Evolutionary conservation across 306 rosid genomes (phyloP).

Genomic region (Gillenia trifoliata): DNA sequence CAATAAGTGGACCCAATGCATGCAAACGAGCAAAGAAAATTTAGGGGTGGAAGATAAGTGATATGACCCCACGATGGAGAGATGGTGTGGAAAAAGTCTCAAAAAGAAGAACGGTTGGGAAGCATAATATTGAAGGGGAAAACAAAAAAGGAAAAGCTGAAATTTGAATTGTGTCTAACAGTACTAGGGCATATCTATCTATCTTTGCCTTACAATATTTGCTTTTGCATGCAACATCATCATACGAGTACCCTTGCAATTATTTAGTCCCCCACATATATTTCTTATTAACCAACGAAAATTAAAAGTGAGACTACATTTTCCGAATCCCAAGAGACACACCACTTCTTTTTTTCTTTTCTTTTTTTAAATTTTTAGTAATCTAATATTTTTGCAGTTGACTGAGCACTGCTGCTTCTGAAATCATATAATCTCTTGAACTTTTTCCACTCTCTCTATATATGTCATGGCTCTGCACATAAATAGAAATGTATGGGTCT

Average conservation of each 20-base stretch:
- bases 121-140: slow-evolving; percentile 21
- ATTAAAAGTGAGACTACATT: slow-evolving; percentile 41
- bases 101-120: slow-evolving; percentile 48
- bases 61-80: slow-evolving; percentile 33
- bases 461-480: slow-evolving; percentile 28
- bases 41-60: slow-evolving; percentile 30
- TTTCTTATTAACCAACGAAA: slow-evolving; percentile 9
- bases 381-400: slow-evolving; percentile 44
- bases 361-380: neutral
- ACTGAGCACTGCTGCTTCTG: slow-evolving; percentile 41
- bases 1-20: slow-evolving; percentile 40
- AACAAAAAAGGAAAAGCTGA: slow-evolving; percentile 76
- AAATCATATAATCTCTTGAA: neutral
- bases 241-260: slow-evolving; percentile 58
- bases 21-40: slow-evolving; percentile 29
- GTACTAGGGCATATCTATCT: slow-evolving; percentile 40
- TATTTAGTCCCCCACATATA: slow-evolving; percentile 83
- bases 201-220: slow-evolving; percentile 11
- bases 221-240: slow-evolving; percentile 42
- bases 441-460: neutral
- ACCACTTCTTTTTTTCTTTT: slow-evolving; percentile 30
- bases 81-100: slow-evolving; percentile 27
- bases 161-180: slow-evolving; percentile 75
- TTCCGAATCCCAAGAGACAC: slow-evolving; percentile 77
- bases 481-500: slow-evolving; percentile 27